Conservation (phyloP, 2,329 filamentous ascomycete genomes). For the Nigrospora osmanthi region DNA sequence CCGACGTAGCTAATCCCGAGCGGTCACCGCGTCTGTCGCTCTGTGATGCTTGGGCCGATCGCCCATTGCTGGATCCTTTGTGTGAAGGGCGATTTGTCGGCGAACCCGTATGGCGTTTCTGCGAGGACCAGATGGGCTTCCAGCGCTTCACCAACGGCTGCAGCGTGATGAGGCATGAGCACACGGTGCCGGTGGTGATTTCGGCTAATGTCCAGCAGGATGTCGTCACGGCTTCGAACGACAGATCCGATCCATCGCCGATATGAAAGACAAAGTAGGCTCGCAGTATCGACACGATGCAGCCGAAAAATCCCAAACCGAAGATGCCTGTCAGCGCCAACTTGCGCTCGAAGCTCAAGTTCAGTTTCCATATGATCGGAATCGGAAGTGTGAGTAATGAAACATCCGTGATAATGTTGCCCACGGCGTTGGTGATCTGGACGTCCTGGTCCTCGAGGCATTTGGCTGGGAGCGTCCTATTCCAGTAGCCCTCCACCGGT, state of each 20-base stretch:
- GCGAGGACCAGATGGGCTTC: conserved; percentile 2
- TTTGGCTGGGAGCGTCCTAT: neutral
- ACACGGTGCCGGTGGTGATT: conserved; percentile 11
- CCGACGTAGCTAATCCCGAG: too few relatives aligned
- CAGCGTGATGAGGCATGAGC: conserved; percentile 11
- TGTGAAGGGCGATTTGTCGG: too few relatives aligned
- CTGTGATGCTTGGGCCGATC: too few relatives aligned
- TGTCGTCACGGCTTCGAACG: conserved; percentile 8
- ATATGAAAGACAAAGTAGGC: conserved; percentile 9
- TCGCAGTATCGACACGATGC: conserved; percentile 12
- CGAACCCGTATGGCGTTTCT: too few relatives aligned
- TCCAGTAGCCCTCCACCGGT: conserved; percentile 10
- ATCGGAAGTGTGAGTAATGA: conserved; percentile 12
- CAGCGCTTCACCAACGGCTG: conserved; percentile 7
- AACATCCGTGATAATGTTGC: conserved; percentile 13
- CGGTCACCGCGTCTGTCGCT: too few relatives aligned
- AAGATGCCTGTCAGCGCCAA: conserved; percentile 13
- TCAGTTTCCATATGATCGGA: conserved; percentile 12
- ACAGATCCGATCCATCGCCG: conserved; percentile 4
- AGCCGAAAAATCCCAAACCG: conserved; percentile 12
- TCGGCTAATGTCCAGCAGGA: conserved; percentile 11
- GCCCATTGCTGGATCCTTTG: too few relatives aligned
- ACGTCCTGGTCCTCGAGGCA: conserved; percentile 7
- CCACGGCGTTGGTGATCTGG: conserved; percentile 11
- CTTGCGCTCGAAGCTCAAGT: conserved; percentile 10